Evolutionary conservation across 2,329 filamentous ascomycete genomes (phyloP).

Genomic region (Colletotrichum incanum): DNA sequence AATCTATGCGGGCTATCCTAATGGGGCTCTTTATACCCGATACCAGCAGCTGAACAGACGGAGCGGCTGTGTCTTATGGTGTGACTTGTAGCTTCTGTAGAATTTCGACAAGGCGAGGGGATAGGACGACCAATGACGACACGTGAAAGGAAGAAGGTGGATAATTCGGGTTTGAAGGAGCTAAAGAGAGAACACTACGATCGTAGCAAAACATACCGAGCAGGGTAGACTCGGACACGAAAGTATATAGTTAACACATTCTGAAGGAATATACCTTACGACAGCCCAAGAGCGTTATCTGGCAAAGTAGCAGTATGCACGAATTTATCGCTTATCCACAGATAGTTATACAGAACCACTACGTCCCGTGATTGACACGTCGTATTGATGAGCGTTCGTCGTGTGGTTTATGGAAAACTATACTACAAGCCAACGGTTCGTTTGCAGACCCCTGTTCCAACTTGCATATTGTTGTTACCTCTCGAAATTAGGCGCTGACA

Average conservation of each 20-base stretch:
- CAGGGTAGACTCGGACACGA: no score
- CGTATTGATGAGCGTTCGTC: not conserved
- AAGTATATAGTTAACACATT: not conserved
- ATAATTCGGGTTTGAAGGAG: not conserved
- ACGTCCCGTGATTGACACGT: not conserved
- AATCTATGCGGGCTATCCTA: not conserved
- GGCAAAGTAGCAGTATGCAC: not conserved
- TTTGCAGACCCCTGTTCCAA: slow-evolving; percentile 1
- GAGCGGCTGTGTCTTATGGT: not conserved
- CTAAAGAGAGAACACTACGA: not conserved
- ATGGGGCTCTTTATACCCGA: not conserved
- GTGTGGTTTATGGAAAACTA: no score
- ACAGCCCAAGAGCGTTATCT: not conserved
- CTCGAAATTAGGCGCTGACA: slow-evolving; percentile 1
- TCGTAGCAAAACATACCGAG: not conserved
- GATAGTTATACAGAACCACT: not conserved
- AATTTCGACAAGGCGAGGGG: not conserved
- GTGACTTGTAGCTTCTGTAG: not conserved
- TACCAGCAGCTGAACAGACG: not conserved
- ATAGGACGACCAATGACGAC: not conserved
- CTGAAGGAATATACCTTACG: not conserved
- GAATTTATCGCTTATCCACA: not conserved
- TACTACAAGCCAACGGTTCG: not conserved
- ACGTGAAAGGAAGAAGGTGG: not conserved
- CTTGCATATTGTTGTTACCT: slow-evolving; percentile 1